phyloP scores from a whole-genome alignment of 164 flowering plant species.

The Aristolochia contorta region DNA sequence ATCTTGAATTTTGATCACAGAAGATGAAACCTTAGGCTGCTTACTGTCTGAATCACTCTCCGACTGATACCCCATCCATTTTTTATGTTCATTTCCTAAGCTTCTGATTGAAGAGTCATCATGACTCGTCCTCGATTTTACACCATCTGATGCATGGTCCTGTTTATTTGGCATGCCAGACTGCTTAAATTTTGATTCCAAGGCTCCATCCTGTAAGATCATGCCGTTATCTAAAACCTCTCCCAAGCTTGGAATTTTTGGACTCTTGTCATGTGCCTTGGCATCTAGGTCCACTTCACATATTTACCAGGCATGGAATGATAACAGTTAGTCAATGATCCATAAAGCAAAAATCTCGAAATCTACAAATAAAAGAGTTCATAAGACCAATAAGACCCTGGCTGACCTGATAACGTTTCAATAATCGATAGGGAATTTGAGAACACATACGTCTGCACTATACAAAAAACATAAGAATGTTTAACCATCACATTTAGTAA shows the following conservation, averaged over 20 bases:
- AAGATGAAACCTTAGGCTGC: conserved; percentile 15
- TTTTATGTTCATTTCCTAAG: conserved; percentile 24
- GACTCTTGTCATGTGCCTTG: conserved; percentile 38
- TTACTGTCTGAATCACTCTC: conserved; percentile 33
- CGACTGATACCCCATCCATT: conserved; percentile 25
- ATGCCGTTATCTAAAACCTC: conserved; percentile 10
- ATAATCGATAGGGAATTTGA: conserved; percentile 79
- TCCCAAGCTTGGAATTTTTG: conserved; percentile 15
- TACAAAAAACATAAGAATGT: neutral
- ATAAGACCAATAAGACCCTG: conserved; percentile 1
- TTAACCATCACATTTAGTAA: too few species aligned
- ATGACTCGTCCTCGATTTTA: conserved; percentile 23
- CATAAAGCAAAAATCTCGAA: neutral
- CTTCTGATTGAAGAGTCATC: conserved; percentile 21
- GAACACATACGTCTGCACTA: conserved; percentile 80
- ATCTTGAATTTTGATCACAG: conserved; percentile 21
- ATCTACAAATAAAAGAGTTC: neutral
- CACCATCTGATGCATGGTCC: conserved; percentile 24
- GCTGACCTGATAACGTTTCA: conserved; percentile 77
- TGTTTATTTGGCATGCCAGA: conserved; percentile 26
- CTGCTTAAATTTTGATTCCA: neutral
- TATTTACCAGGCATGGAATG: conserved; percentile 2
- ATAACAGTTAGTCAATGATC: neutral
- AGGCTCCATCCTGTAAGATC: too few species aligned
- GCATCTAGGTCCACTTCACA: conserved; percentile 49